A percentile compares a stretch with the other conserved stretches of the same genome.
phyloP scores from a whole-genome alignment of 1,284 basidiomycete species.

The Moniliophthora roreri region DNA sequence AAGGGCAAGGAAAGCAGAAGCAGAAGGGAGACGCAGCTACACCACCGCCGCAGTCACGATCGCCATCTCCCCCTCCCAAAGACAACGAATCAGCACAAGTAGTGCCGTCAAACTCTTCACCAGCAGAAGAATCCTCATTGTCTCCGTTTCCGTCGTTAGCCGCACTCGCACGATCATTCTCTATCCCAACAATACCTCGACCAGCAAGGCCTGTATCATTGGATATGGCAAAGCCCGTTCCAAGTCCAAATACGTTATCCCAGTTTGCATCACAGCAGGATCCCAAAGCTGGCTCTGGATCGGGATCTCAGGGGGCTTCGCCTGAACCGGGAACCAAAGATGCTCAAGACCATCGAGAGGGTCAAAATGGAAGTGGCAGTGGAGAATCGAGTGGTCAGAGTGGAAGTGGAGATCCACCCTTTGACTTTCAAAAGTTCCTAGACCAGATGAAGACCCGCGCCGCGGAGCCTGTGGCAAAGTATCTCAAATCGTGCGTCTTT shows the following conservation, averaged over 20 bases:
- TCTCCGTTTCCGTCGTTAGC: slow-evolving; percentile 59
- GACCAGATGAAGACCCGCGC: slow-evolving; percentile 86
- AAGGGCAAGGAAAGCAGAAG: background rate
- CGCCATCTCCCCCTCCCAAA: background rate
- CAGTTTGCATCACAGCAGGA: slow-evolving; percentile 55
- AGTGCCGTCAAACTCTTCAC: slow-evolving; percentile 10
- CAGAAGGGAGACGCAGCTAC: background rate
- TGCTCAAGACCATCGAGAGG: slow-evolving; percentile 23
- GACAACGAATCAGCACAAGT: slow-evolving; percentile 1
- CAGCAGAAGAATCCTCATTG: slow-evolving; percentile 19
- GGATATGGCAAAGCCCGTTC: slow-evolving; percentile 50
- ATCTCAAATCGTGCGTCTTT: slow-evolving; percentile 78
- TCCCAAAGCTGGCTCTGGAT: slow-evolving; percentile 4
- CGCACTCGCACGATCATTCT: slow-evolving; percentile 61
- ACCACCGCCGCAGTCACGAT: background rate
- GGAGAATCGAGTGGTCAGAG: background rate
- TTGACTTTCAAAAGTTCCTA: slow-evolving; percentile 87
- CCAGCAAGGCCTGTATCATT: slow-evolving; percentile 52
- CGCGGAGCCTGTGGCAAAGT: slow-evolving; percentile 90
- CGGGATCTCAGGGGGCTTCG: background rate
- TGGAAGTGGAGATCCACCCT: slow-evolving; percentile 39
- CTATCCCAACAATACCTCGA: slow-evolving; percentile 47
- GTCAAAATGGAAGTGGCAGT: slow-evolving; percentile 23
- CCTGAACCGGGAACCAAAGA: slow-evolving; percentile 2
- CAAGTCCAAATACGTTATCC: slow-evolving; percentile 54